Percentiles rank a stretch among this genome's conserved stretches.
Evolutionary conservation across 1,284 basidiomycete genomes (phyloP).

Genomic region (Polyporus tsugae): DNA sequence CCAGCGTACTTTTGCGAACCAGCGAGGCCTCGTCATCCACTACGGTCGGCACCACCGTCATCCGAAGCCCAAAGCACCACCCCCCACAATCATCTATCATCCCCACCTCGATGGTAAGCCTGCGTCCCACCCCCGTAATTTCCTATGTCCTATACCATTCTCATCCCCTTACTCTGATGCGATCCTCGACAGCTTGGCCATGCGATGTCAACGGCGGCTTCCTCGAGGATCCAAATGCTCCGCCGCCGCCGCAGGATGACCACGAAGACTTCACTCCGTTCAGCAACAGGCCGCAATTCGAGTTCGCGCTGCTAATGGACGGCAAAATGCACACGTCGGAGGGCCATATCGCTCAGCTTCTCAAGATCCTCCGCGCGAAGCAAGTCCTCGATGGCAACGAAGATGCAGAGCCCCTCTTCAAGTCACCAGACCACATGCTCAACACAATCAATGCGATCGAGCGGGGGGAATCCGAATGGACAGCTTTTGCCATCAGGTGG

Average conservation of each 20-base stretch:
- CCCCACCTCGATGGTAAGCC: too few species aligned
- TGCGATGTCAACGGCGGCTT: conserved; percentile 21
- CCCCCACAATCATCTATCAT: too few species aligned
- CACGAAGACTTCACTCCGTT: conserved; percentile 22
- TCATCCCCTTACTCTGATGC: too few species aligned
- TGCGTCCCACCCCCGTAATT: too few species aligned
- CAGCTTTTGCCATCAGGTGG: too few species aligned
- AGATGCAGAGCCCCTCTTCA: neutral
- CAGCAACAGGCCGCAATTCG: conserved; percentile 14
- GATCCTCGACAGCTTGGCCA: neutral
- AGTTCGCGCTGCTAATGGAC: conserved; percentile 22
- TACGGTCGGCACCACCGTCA: too few species aligned
- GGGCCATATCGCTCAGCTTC: conserved; percentile 20
- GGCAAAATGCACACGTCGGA: conserved; percentile 16
- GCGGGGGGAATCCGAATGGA: conserved; percentile 22
- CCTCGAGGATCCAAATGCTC: conserved; percentile 9
- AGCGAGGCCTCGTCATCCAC: too few species aligned
- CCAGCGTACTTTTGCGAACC: too few species aligned
- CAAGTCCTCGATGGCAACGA: conserved; percentile 7
- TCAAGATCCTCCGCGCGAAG: conserved; percentile 5
- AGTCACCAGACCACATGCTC: conserved; percentile 16
- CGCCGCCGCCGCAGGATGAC: conserved; percentile 12
- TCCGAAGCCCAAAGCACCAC: too few species aligned
- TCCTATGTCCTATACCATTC: too few species aligned
- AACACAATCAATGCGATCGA: conserved; percentile 15